Evolutionary conservation across 495 filamentous ascomycete genomes (phyloP).

Genomic region (Penicillium samsonianum): DNA sequence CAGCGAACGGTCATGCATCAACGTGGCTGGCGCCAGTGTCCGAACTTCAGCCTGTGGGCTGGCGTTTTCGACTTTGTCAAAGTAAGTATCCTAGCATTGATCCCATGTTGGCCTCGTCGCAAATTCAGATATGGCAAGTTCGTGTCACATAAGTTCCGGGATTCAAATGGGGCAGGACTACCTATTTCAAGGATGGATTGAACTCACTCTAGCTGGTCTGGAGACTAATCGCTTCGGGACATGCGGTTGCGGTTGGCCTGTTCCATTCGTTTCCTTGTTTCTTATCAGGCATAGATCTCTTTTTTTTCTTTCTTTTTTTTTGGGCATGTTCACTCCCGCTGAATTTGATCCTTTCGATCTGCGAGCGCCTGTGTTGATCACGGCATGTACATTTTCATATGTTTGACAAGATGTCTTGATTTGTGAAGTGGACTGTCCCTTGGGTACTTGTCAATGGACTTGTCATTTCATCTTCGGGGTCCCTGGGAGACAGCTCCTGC

Average conservation of each 20-base stretch:
- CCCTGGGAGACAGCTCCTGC: background rate
- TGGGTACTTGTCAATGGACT: slow-evolving; percentile 6
- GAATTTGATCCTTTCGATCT: background rate
- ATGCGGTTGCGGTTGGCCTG: slow-evolving; percentile 2
- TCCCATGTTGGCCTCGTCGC: slow-evolving; percentile 36
- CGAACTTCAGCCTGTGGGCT: slow-evolving; percentile 91
- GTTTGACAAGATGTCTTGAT: slow-evolving; percentile 12
- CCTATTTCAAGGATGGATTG: slow-evolving; percentile 44
- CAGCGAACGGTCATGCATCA: slow-evolving; percentile 94
- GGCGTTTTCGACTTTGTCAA: slow-evolving; percentile 79
- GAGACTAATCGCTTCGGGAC: slow-evolving; percentile 14
- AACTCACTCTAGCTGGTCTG: slow-evolving; percentile 35
- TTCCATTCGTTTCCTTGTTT: slow-evolving; percentile 5
- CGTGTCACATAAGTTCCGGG: slow-evolving; percentile 22
- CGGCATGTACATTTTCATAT: slow-evolving; percentile 20
- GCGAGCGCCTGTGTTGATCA: slow-evolving; percentile 17
- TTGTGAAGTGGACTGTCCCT: slow-evolving; percentile 11
- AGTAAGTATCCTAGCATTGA: slow-evolving; percentile 59
- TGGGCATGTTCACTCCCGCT: slow-evolving; percentile 9
- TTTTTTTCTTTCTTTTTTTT: slow-evolving; percentile 8
- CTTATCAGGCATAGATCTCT: background rate
- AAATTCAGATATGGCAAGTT: slow-evolving; percentile 21
- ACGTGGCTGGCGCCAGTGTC: slow-evolving; percentile 91
- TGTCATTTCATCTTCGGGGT: background rate
- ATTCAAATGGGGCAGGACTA: slow-evolving; percentile 29